These are phyloP conservation scores for Akebia trifoliata DNA, from an alignment of 164 flowering plant species.

Conservation along the genomic window DNA sequence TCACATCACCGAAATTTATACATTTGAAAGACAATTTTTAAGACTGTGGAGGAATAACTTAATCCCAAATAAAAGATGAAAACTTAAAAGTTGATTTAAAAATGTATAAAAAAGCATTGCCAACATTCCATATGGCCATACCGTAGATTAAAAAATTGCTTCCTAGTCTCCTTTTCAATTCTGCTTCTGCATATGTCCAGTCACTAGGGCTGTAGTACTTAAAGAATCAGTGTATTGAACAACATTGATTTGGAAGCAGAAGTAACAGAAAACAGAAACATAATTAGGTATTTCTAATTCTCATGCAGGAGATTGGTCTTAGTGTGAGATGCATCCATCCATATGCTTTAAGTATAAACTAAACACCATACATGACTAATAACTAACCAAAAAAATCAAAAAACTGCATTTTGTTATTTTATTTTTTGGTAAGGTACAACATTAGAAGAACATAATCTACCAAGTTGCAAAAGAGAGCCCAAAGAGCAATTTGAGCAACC, in stretches of 20 bases:
- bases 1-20: slow-evolving; percentile 3
- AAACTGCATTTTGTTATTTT: background rate
- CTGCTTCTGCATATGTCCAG: slow-evolving; percentile 84
- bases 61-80: background rate
- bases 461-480: background rate
- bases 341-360: background rate
- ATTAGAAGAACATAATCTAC: background rate
- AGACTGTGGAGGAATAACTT: background rate
- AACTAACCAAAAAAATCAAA: background rate
- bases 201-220: slow-evolving; percentile 79
- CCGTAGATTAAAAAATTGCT: slow-evolving; percentile 77
- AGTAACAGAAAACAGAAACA: background rate
- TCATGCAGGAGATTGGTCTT: background rate
- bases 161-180: slow-evolving; percentile 75
- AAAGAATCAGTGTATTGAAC: slow-evolving; percentile 2
- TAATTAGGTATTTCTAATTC: background rate
- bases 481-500: background rate
- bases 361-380: background rate
- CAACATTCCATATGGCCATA: slow-evolving; percentile 25
- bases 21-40: background rate
- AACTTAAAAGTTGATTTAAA: background rate
- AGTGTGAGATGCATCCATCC: background rate
- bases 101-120: slow-evolving; percentile 1
- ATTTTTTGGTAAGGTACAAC: background rate
- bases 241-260: background rate